Conservation (phyloP, 441 rosid genomes). For the Syzygium syzygioides region DNA sequence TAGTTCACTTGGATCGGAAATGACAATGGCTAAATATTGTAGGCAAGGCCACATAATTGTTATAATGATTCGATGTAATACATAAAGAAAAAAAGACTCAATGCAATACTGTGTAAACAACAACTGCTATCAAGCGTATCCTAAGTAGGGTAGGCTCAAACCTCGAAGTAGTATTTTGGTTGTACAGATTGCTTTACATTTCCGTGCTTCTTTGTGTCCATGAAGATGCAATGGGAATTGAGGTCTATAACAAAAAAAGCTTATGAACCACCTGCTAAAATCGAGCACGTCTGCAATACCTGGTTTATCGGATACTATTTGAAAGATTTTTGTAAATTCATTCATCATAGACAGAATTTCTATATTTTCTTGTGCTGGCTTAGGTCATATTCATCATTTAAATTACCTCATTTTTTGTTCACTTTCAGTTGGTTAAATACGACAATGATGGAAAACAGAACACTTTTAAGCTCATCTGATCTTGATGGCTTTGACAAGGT, state of each 20-base stretch:
- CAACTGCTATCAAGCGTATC: neutral
- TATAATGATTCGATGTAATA: neutral
- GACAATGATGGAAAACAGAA: constrained; percentile 66
- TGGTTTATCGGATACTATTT: neutral
- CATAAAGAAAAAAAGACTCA: neutral
- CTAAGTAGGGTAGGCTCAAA: neutral
- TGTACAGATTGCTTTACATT: neutral
- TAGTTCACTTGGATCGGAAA: neutral
- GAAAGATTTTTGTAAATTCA: neutral
- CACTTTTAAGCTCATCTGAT: constrained; percentile 42
- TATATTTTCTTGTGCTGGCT: neutral
- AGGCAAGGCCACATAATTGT: neutral
- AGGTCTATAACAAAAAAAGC: rapidly evolving
- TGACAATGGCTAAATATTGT: neutral
- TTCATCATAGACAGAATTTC: neutral
- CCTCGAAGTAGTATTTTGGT: neutral
- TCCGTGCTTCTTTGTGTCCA: neutral
- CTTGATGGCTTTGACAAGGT: constrained; percentile 90
- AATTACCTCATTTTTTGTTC: neutral
- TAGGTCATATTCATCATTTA: neutral
- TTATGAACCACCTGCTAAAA: neutral
- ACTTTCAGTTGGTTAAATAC: constrained; percentile 77
- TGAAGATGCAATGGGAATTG: neutral
- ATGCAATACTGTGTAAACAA: neutral
- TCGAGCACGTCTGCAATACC: neutral